Percentiles rank a stretch among this genome's conserved stretches.
phyloP scores from a whole-genome alignment of 139 green algal species.

The Haematococcus sp. region DNA sequence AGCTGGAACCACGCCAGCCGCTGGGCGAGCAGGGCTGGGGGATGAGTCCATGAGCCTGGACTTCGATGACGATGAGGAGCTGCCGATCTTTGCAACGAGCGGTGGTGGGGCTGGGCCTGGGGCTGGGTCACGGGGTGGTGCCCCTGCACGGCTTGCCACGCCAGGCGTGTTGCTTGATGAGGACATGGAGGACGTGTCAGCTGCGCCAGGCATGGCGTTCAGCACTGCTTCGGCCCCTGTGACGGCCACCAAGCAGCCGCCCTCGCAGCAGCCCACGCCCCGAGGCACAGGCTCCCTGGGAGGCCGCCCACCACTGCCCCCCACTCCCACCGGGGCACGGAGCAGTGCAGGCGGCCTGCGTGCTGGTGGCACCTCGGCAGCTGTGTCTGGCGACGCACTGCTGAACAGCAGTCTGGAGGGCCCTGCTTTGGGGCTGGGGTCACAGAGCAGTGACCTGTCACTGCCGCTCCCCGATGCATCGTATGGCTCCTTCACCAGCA shows the following conservation, averaged over 20 bases:
- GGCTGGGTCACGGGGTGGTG: neutral
- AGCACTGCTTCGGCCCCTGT: too few relatives aligned
- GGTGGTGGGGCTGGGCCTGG: neutral
- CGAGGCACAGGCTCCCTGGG: neutral
- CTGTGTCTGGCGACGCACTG: too few relatives aligned
- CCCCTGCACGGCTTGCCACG: neutral
- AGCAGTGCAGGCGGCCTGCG: too few relatives aligned
- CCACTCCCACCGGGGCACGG: neutral
- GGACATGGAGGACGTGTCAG: conserved; percentile 9
- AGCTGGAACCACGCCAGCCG: neutral
- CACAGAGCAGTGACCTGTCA: conserved; percentile 2
- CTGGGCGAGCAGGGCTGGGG: neutral
- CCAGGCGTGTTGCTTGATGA: conserved; percentile 12
- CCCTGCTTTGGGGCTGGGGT: too few relatives aligned
- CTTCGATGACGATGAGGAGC: conserved; percentile 9
- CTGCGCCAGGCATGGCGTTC: neutral
- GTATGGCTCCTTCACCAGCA: too few relatives aligned
- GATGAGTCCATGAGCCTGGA: conserved; percentile 7
- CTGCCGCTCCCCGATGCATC: neutral
- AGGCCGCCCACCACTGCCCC: neutral
- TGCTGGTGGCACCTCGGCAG: too few relatives aligned
- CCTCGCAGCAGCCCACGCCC: too few relatives aligned
- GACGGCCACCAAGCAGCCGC: too few relatives aligned
- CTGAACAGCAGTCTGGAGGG: too few relatives aligned
- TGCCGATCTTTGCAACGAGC: neutral